A percentile compares a stretch with the other conserved stretches of the same genome.
Evolutionary conservation across 805 yeast genomes (phyloP).

Genomic region (Nakazawaea populi): DNA sequence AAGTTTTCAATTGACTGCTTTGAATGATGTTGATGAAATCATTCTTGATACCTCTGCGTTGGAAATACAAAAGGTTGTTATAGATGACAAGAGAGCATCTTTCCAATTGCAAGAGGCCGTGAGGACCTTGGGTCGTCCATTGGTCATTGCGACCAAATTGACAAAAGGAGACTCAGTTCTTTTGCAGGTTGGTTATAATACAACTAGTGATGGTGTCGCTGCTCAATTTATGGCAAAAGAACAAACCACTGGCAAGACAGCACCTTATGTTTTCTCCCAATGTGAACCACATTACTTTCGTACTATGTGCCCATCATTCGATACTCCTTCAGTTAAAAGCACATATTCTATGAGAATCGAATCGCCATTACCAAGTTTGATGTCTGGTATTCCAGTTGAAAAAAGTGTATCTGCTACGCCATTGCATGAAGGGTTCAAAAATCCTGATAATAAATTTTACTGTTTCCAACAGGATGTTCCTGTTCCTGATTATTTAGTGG

Average conservation of each 20-base stretch:
- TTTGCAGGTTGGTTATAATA: slow-evolving; percentile 48
- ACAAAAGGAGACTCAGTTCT: slow-evolving; percentile 13
- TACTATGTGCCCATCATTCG: slow-evolving; percentile 83
- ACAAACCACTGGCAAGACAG: slow-evolving; percentile 66
- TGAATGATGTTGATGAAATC: slow-evolving; percentile 29
- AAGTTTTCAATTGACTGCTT: slow-evolving; percentile 32
- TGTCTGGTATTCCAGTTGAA: slow-evolving; percentile 47
- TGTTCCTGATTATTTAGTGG: slow-evolving; percentile 78
- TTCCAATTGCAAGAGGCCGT: slow-evolving; percentile 33
- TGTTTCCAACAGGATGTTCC: slow-evolving; percentile 70
- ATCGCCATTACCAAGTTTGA: slow-evolving; percentile 64
- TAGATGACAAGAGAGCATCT: slow-evolving; percentile 32
- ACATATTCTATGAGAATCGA: slow-evolving; percentile 50
- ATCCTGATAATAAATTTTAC: slow-evolving; percentile 25
- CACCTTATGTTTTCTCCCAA: slow-evolving; percentile 78
- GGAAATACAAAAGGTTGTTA: slow-evolving; percentile 34
- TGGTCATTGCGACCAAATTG: slow-evolving; percentile 27
- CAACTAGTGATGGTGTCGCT: slow-evolving; percentile 77
- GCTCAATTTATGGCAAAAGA: slow-evolving; percentile 76
- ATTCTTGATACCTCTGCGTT: slow-evolving; percentile 67
- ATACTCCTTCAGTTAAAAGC: slow-evolving; percentile 81
- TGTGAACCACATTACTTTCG: slow-evolving; percentile 91
- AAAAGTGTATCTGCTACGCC: slow-evolving; percentile 9
- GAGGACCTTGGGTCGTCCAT: slow-evolving; percentile 58
- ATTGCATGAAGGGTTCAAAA: background rate